A percentile compares a stretch with the other conserved stretches of the same genome.
These are phyloP conservation scores for Cercophora scortea DNA, from an alignment of 495 filamentous ascomycete species.

Conservation along the genomic window DNA sequence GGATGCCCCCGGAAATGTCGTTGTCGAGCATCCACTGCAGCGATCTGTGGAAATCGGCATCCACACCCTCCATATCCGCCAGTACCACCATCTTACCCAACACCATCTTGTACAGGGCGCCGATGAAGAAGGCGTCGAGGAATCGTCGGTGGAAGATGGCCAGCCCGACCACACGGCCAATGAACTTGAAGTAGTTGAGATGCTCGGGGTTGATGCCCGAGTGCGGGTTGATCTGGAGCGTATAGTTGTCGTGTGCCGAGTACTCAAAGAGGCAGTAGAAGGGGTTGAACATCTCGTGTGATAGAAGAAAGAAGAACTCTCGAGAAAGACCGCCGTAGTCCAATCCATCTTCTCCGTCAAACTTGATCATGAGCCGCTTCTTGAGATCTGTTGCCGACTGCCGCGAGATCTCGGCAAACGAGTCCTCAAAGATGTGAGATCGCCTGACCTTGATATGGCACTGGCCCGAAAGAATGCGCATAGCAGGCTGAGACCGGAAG, in stretches of 20 bases:
- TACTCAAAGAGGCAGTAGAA: constrained; percentile 99
- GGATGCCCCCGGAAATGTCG: constrained; percentile 78
- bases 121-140: constrained; percentile 98
- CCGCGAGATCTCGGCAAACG: constrained; percentile 95
- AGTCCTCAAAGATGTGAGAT: constrained; percentile 97
- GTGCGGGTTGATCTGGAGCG: constrained; percentile 98
- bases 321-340: constrained; percentile 98
- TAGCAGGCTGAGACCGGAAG: constrained; percentile 94
- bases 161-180: constrained; percentile 92
- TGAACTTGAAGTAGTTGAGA: constrained; percentile 99
- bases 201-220: constrained; percentile 99
- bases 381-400: constrained; percentile 95
- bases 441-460: constrained; percentile 97
- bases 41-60: constrained; percentile 93
- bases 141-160: constrained; percentile 98
- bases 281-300: constrained; percentile 99
- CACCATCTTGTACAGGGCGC: constrained; percentile 99
- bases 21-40: constrained; percentile 97
- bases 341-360: constrained; percentile 94
- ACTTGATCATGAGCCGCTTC: constrained; percentile 99
- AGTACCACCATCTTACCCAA: constrained; percentile 85
- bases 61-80: constrained; percentile 97
- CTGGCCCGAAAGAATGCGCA: constrained; percentile 91
- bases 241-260: constrained; percentile 99
- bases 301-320: constrained; percentile 99